Conservation (phyloP, 1,139 yeast genomes). For the Hyphopichia burtonii region DNA sequence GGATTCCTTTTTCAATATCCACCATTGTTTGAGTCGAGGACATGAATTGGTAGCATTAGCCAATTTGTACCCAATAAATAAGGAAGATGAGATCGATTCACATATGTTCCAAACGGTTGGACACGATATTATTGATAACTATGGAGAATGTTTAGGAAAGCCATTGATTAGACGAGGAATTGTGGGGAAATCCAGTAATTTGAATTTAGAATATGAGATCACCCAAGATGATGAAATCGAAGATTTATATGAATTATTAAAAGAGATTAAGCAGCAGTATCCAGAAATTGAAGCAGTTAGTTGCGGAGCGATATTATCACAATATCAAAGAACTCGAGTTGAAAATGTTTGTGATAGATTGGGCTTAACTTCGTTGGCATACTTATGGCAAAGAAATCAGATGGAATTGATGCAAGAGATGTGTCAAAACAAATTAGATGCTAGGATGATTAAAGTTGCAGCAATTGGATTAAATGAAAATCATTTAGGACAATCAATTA, state of each 20-base stretch:
- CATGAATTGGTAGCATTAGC: conserved; percentile 86
- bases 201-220: conserved; percentile 61
- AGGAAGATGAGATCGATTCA: conserved; percentile 74
- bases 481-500: conserved; percentile 69
- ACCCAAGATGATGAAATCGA: conserved; percentile 83
- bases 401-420: conserved; percentile 77
- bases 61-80: conserved; percentile 66
- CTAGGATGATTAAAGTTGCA: conserved; percentile 87
- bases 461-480: conserved; percentile 72
- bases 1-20: conserved; percentile 86
- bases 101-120: conserved; percentile 99
- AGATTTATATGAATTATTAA: conserved; percentile 59
- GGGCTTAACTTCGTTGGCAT: conserved; percentile 68
- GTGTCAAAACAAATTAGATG: conserved; percentile 72
- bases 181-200: conserved; percentile 60
- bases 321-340: conserved; percentile 89
- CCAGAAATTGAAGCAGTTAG: conserved; percentile 86
- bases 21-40: conserved; percentile 79
- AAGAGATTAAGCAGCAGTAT: conserved; percentile 45
- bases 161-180: conserved; percentile 80
- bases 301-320: conserved; percentile 93
- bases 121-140: conserved; percentile 67
- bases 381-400: conserved; percentile 89
- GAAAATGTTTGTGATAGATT: conserved; percentile 83
- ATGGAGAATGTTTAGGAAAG: conserved; percentile 68